These are phyloP conservation scores for Calycina herbarum DNA, from an alignment of 2,329 filamentous ascomycete genomes.

Conservation along the genomic window DNA sequence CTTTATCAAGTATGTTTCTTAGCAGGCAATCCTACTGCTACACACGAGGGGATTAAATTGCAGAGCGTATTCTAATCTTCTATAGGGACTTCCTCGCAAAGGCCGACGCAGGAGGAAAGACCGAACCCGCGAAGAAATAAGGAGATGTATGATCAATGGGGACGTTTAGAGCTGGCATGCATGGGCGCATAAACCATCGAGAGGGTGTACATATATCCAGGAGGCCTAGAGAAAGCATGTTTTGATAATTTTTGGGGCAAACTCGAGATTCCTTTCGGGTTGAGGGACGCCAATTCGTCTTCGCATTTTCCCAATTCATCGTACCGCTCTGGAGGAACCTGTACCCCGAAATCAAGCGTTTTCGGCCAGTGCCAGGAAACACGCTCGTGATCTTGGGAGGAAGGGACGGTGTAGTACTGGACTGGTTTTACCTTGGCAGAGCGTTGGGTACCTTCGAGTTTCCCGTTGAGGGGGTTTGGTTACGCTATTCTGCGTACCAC, in stretches of 20 bases:
- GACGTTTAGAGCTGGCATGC: not conserved
- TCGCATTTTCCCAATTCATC: too few species aligned
- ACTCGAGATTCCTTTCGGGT: not conserved
- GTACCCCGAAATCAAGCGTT: too few species aligned
- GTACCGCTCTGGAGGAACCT: too few species aligned
- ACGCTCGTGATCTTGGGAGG: too few species aligned
- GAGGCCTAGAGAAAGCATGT: constrained; percentile 19
- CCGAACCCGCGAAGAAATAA: constrained; percentile 19
- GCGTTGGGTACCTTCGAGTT: too few species aligned
- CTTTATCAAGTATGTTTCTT: constrained; percentile 39
- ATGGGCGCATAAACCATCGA: constrained; percentile 4
- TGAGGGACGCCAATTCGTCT: not conserved
- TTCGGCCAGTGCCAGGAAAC: too few species aligned
- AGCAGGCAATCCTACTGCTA: not conserved
- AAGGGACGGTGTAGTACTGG: too few species aligned
- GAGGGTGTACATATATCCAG: constrained; percentile 4
- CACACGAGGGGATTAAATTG: not conserved
- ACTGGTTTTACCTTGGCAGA: too few species aligned
- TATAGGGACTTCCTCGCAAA: constrained; percentile 31
- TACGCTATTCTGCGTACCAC: too few species aligned
- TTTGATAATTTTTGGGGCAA: constrained; percentile 11
- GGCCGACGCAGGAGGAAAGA: constrained; percentile 26
- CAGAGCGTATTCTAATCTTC: constrained; percentile 15
- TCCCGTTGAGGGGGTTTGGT: too few species aligned
- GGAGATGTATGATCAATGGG: not conserved